A percentile compares a stretch with the other conserved stretches of the same genome.
Evolutionary conservation across 495 filamentous ascomycete species (phyloP).

Genomic region (Lophiotrema nucula): DNA sequence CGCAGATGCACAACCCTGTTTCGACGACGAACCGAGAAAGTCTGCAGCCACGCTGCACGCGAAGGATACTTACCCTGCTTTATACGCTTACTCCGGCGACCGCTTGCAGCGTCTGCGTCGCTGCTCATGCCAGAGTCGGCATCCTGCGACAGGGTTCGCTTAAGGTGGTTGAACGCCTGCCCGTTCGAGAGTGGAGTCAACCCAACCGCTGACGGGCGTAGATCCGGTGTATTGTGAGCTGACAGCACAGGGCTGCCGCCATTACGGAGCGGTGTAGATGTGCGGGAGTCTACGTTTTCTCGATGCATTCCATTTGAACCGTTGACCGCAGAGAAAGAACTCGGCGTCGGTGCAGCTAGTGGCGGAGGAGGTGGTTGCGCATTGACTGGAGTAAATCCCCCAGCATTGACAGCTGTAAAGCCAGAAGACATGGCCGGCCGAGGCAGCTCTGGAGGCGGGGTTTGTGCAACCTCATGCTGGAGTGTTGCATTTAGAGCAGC

Average conservation of each 20-base stretch:
- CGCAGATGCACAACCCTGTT: constrained; percentile 29
- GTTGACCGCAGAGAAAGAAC: constrained; percentile 80
- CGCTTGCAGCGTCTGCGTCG: constrained; percentile 66
- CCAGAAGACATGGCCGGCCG: constrained; percentile 51
- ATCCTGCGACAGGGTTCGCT: constrained; percentile 81
- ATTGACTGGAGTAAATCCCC: constrained; percentile 65
- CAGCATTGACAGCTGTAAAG: constrained; percentile 79
- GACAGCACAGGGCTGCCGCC: constrained; percentile 55
- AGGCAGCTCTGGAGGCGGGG: constrained; percentile 55
- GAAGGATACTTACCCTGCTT: constrained; percentile 71
- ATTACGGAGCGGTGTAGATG: constrained; percentile 45
- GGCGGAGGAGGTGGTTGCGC: constrained; percentile 25
- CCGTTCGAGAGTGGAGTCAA: constrained; percentile 57
- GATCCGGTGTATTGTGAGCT: constrained; percentile 59
- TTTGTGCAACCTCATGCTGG: constrained; percentile 48
- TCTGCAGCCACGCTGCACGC: constrained; percentile 27
- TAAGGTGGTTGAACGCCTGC: constrained; percentile 59
- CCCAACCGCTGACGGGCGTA: constrained; percentile 52
- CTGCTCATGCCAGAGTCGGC: constrained; percentile 59
- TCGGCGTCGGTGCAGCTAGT: constrained; percentile 35
- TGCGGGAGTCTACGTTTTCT: constrained; percentile 49
- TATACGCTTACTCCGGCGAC: constrained; percentile 84
- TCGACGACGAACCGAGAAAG: constrained; percentile 22
- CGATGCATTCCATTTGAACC: constrained; percentile 52
- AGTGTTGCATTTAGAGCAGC: constrained; percentile 66